Evolutionary conservation across 768 basidiomycete species (phyloP), one percentile per base, ranked within the genome.

Genomic region (Crepidotus variabilis): DNA sequence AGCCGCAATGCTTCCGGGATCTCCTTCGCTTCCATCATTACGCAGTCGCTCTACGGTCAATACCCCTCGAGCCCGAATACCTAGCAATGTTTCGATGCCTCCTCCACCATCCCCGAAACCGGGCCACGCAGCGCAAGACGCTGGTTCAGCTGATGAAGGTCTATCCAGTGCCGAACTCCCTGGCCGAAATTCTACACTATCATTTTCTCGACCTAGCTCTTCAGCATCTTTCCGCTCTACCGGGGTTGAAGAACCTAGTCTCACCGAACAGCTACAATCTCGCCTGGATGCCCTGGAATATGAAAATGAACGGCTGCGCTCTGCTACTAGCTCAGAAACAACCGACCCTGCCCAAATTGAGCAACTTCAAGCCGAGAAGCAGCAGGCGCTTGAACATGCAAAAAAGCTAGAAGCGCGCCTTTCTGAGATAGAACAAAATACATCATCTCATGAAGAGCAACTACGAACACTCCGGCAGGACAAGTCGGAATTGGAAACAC

Each of bases 41-140:
- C 72, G 67, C 55, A 67, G 66, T 20, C 69, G 76, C 35, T 71
- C 79, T 3, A 75, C 79, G 10, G 68, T 75, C n/a, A 75, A 66
- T 57, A 87, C 86, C 10, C 85, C 87, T 46, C 80, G 87, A 28
- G 78, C 82, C 13, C 78, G 89, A 51, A 66, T 90, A 57, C 87
- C 89, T 28, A 89, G 88, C 62, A 76, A 80, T n/a, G 69, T 88
- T 23, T 84, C 88, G 6, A 91, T 92, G 90, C 90, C 89, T 2
- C 90, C 90, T 2, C 90, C 90, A 16, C 74, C 85, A 0, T 88
- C 88, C 11, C 89, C 89, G 6, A 65, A 75, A 47, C 32, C 56
- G 57, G 50, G 51, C 39, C 61, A 52, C 22, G 56, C 43, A 33
- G 48, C 49, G 43, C 36, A 51, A 33, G 60, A 61, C 74, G 16